A percentile compares a stretch with the other conserved stretches of the same genome.
Evolutionary conservation across 768 basidiomycete genomes (phyloP).

Genomic region (Daedaleopsis nitida): DNA sequence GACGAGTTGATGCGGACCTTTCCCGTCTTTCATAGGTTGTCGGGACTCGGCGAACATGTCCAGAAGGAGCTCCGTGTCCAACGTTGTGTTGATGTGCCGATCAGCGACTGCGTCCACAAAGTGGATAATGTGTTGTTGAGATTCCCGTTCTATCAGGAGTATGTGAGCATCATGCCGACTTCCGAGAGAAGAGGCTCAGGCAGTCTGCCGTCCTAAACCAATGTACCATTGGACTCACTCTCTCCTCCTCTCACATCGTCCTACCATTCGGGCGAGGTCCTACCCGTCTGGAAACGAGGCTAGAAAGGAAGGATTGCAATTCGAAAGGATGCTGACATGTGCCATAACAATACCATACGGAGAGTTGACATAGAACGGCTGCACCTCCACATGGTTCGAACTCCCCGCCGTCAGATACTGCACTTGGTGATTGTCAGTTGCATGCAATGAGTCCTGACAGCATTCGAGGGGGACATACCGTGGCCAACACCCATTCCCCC

Average conservation of each 20-base stretch:
- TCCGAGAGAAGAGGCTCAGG: too few relatives aligned
- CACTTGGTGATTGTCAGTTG: slow-evolving; percentile 48
- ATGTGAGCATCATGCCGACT: not conserved
- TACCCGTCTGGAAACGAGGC: not conserved
- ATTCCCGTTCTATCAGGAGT: slow-evolving; percentile 82
- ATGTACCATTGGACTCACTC: too few relatives aligned
- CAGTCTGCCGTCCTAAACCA: too few relatives aligned
- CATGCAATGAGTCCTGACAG: not conserved
- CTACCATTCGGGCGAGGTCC: not conserved
- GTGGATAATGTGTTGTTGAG: slow-evolving; percentile 85
- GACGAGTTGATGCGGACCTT: slow-evolving; percentile 90
- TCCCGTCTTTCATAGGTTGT: slow-evolving; percentile 96
- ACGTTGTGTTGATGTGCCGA: slow-evolving; percentile 98
- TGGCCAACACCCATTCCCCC: slow-evolving; percentile 99
- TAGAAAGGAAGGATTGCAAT: not conserved
- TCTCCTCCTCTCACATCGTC: too few relatives aligned
- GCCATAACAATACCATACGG: slow-evolving; percentile 98
- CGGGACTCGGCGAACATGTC: slow-evolving; percentile 98
- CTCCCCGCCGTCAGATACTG: slow-evolving; percentile 98
- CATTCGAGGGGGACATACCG: slow-evolving; percentile 50
- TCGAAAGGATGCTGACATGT: slow-evolving; percentile 63
- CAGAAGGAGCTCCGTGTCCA: slow-evolving; percentile 94
- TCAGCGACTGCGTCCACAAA: slow-evolving; percentile 97
- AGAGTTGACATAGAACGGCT: slow-evolving; percentile 99
- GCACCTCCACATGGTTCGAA: slow-evolving; percentile 95